phyloP scores from a whole-genome alignment of 2,329 filamentous ascomycete species.

The Corinectria fuckeliana region DNA sequence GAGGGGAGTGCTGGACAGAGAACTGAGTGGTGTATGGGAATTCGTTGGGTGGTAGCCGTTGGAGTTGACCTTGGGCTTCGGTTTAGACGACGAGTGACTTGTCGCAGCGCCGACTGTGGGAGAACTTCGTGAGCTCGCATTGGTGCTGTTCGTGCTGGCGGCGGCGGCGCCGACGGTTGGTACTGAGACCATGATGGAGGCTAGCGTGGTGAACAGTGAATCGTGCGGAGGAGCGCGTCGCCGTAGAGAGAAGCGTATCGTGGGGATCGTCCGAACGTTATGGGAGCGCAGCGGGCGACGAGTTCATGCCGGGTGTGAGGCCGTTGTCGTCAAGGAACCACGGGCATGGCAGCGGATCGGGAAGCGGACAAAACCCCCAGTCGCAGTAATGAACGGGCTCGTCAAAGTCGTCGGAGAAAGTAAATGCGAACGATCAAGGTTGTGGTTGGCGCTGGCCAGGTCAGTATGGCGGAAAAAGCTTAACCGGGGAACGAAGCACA shows the following conservation, averaged over 20 bases:
- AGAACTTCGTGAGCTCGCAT: constrained; percentile 60
- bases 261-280: constrained; percentile 27
- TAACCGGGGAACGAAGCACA: constrained; percentile 24
- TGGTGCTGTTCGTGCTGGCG: constrained; percentile 49
- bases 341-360: constrained; percentile 35
- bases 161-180: constrained; percentile 47
- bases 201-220: constrained; percentile 7
- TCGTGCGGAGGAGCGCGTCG: constrained; percentile 12
- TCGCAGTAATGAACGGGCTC: constrained; percentile 12
- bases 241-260: constrained; percentile 17
- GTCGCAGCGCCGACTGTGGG: constrained; percentile 51
- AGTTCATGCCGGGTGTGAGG: constrained; percentile 35
- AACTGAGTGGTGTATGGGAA: constrained; percentile 59
- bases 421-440: background rate
- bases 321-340: constrained; percentile 34
- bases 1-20: constrained; percentile 67
- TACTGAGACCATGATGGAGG: constrained; percentile 48
- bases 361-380: constrained; percentile 14
- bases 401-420: background rate
- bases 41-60: constrained; percentile 61
- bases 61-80: constrained; percentile 60
- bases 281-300: constrained; percentile 28
- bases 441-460: background rate
- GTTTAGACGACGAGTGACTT: constrained; percentile 49
- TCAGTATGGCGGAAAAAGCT: constrained; percentile 27